Conservation (phyloP, 2,329 filamentous ascomycete genomes). For the Beauveria australis region DNA sequence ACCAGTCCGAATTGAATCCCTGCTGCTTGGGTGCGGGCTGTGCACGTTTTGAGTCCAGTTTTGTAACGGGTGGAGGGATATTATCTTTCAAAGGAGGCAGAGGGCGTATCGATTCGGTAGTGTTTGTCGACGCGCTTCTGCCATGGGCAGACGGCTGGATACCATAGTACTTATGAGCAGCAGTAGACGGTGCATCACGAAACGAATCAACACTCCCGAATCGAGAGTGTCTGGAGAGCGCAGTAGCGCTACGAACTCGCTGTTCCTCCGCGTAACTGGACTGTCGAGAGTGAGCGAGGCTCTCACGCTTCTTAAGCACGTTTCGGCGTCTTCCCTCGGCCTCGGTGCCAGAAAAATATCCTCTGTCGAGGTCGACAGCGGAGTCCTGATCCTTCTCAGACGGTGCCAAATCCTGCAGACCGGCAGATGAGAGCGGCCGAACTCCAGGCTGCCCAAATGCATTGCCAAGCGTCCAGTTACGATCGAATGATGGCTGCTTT, state of each 20-base stretch:
- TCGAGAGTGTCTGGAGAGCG: slow-evolving; percentile 64
- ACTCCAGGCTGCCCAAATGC: slow-evolving; percentile 32
- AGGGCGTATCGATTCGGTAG: slow-evolving; percentile 46
- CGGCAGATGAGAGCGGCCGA: slow-evolving; percentile 46
- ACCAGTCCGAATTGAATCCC: slow-evolving; percentile 46
- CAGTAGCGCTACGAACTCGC: slow-evolving; percentile 55
- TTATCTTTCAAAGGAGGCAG: slow-evolving; percentile 45
- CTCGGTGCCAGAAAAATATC: slow-evolving; percentile 90
- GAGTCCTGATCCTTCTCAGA: slow-evolving; percentile 38
- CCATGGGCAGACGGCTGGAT: slow-evolving; percentile 39
- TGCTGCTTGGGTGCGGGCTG: slow-evolving; percentile 32
- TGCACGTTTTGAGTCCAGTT: slow-evolving; percentile 36
- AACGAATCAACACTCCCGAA: slow-evolving; percentile 73
- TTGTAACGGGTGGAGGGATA: slow-evolving; percentile 50
- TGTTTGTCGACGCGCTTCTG: slow-evolving; percentile 53
- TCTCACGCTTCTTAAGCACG: slow-evolving; percentile 71
- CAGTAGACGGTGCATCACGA: slow-evolving; percentile 55
- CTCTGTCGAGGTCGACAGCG: slow-evolving; percentile 64
- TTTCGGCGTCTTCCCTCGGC: slow-evolving; percentile 68
- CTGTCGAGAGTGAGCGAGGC: slow-evolving; percentile 53
- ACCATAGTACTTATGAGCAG: slow-evolving; percentile 64
- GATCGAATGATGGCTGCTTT: slow-evolving; percentile 62
- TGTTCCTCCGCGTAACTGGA: slow-evolving; percentile 73
- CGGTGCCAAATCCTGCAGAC: slow-evolving; percentile 36
- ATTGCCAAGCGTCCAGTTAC: slow-evolving; percentile 58